These are phyloP conservation scores for Serendipita sp. DNA, from an alignment of 768 basidiomycete species.

Conservation along the genomic window DNA sequence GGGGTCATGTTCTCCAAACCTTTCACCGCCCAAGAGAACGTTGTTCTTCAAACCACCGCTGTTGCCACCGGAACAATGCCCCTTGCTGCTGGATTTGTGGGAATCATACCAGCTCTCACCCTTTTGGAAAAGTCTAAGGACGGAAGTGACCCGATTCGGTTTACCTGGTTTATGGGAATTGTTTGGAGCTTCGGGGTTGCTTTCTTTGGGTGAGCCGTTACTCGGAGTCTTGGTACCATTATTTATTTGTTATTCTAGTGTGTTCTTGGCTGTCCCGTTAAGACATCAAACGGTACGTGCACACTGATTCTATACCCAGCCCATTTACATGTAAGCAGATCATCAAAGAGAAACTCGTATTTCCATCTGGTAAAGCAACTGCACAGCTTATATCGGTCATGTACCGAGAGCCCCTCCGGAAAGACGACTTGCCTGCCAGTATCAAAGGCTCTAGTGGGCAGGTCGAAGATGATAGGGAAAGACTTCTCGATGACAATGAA, in stretches of 20 bases:
- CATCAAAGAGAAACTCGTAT: constrained; percentile 82
- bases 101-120: constrained; percentile 79
- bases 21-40: constrained; percentile 80
- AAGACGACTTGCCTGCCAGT: constrained; percentile 21
- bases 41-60: constrained; percentile 88
- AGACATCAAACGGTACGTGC: constrained; percentile 76
- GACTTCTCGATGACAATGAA: no score
- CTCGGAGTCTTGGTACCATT: no score
- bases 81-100: constrained; percentile 75
- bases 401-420: constrained; percentile 56
- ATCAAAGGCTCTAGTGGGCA: no score
- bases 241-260: constrained; percentile 26
- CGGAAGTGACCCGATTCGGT: constrained; percentile 53
- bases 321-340: constrained; percentile 32
- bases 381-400: constrained; percentile 88
- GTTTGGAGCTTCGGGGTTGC: constrained; percentile 84
- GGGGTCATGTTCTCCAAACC: constrained; percentile 57
- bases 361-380: constrained; percentile 92
- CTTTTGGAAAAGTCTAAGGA: constrained; percentile 61
- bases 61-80: constrained; percentile 89
- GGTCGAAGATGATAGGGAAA: no score
- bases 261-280: constrained; percentile 90
- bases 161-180: constrained; percentile 58
- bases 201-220: constrained; percentile 59
- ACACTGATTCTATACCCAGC: neutral